A percentile compares a stretch with the other conserved stretches of the same genome.
Conservation (phyloP, 352 stramenopile species). For the Phytophthora sp. region DNA sequence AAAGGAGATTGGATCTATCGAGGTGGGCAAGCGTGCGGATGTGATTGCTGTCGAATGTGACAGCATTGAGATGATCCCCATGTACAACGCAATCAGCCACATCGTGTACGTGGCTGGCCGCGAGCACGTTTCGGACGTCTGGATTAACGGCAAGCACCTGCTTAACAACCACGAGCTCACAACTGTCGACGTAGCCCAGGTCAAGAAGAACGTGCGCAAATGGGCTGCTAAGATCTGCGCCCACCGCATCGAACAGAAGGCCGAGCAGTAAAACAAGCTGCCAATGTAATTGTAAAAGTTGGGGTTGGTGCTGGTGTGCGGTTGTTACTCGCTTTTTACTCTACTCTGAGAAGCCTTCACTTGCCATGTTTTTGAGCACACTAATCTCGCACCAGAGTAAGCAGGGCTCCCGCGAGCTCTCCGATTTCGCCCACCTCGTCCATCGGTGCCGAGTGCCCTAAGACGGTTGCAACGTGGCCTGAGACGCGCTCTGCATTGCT, state of each 20-base stretch:
- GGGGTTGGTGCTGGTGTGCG: no score
- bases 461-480: not conserved
- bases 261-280: conserved; percentile 21
- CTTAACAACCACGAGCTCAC: conserved; percentile 71
- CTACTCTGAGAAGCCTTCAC: no score
- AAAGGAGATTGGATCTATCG: conserved; percentile 82
- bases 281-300: no score
- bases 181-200: conserved; percentile 68
- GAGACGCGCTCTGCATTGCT: conserved; percentile 3
- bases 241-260: conserved; percentile 62
- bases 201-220: conserved; percentile 67
- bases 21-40: conserved; percentile 87
- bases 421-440: conserved; percentile 1
- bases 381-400: conserved; percentile 16
- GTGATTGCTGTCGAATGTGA: conserved; percentile 83
- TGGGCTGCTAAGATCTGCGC: conserved; percentile 65
- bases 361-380: no score
- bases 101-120: conserved; percentile 85
- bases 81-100: conserved; percentile 90
- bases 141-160: conserved; percentile 87
- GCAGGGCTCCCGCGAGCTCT: conserved; percentile 4
- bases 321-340: no score
- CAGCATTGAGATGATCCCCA: conserved; percentile 86
- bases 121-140: conserved; percentile 91
- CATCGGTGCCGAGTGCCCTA: conserved; percentile 1